A percentile compares a stretch with the other conserved stretches of the same genome.
These are phyloP conservation scores for Ambispora gerdemannii DNA, from an alignment of 192 early-diverging fungal species.

Conservation along the genomic window DNA sequence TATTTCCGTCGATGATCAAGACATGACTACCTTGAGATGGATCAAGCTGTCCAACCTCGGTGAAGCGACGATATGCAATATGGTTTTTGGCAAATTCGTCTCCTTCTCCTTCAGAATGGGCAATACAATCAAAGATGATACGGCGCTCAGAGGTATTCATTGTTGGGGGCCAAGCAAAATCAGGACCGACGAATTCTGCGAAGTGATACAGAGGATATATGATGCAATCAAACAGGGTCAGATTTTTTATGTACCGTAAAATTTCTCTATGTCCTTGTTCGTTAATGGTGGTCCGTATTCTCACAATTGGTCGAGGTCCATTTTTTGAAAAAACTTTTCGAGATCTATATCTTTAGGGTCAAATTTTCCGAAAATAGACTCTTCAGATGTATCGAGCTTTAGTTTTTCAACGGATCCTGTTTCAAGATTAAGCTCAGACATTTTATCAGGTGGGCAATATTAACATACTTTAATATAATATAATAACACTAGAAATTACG, in stretches of 20 bases:
- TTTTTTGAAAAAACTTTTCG: conserved; percentile 5
- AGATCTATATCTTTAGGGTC: conserved; percentile 14
- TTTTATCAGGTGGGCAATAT: too few species aligned
- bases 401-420: too few species aligned
- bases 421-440: too few species aligned
- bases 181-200: conserved; percentile 14
- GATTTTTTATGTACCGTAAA: conserved; percentile 23
- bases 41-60: neutral
- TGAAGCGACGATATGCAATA: conserved; percentile 1
- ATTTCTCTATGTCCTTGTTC: conserved; percentile 6
- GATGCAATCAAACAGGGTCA: neutral
- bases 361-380: conserved; percentile 8
- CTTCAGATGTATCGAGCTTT: too few species aligned
- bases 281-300: neutral
- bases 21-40: neutral
- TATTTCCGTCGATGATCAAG: neutral
- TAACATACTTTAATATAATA: too few species aligned
- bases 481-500: too few species aligned
- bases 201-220: neutral
- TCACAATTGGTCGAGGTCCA: neutral
- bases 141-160: neutral
- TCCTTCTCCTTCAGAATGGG: conserved; percentile 1
- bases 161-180: conserved; percentile 8
- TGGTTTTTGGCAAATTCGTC: conserved; percentile 1
- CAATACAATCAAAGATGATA: neutral